Conservation (phyloP, 805 yeast species). For the Sugiyamaella mastotermitis region DNA sequence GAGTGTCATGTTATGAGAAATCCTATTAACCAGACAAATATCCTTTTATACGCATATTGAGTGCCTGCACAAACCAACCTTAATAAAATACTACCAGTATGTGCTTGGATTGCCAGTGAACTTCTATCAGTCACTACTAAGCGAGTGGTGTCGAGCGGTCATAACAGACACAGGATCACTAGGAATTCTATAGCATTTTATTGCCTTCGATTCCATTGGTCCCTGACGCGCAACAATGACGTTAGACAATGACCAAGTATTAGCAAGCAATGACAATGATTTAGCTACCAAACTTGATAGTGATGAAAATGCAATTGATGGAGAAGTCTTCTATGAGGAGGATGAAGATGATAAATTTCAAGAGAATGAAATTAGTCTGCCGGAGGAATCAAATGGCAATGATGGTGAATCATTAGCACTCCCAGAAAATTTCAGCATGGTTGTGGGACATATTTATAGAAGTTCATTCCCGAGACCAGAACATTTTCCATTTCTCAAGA, state of each 20-base stretch:
- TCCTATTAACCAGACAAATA: too few relatives aligned
- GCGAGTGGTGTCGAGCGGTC: too few relatives aligned
- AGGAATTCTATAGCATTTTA: too few relatives aligned
- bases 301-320: background rate
- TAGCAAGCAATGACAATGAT: background rate
- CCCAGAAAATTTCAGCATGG: constrained; percentile 91
- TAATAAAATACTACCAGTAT: too few relatives aligned
- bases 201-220: too few relatives aligned
- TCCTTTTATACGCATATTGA: too few relatives aligned
- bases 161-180: too few relatives aligned
- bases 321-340: constrained; percentile 2
- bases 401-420: background rate
- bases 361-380: background rate
- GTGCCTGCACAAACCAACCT: too few relatives aligned
- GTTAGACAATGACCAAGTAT: background rate
- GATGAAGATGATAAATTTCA: constrained; percentile 3
- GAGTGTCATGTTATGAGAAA: too few relatives aligned
- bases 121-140: too few relatives aligned
- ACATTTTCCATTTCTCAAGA: constrained; percentile 64
- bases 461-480: constrained; percentile 85
- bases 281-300: background rate
- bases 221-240: background rate
- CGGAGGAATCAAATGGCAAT: background rate
- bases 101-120: too few relatives aligned
- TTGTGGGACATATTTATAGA: constrained; percentile 71